Conservation (phyloP, 2,329 filamentous ascomycete genomes). For the Talaromyces pinophilus region DNA sequence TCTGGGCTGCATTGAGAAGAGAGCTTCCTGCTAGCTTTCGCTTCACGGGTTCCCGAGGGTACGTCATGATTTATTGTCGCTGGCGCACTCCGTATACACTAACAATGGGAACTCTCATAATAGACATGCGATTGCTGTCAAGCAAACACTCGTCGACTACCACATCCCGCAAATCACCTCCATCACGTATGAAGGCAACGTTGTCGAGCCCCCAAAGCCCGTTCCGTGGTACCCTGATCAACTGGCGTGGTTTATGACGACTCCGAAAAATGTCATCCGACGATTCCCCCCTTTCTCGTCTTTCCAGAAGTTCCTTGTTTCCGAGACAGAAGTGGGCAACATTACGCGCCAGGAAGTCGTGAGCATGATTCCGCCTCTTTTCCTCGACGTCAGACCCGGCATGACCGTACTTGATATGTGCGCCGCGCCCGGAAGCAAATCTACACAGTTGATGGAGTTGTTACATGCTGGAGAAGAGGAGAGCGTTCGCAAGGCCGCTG, state of each 20-base stretch:
- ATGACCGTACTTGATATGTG: slow-evolving; percentile 96
- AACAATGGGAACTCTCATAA: background rate
- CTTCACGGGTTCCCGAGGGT: slow-evolving; percentile 94
- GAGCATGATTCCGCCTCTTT: slow-evolving; percentile 95
- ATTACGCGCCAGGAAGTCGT: slow-evolving; percentile 97
- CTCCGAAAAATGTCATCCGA: slow-evolving; percentile 91
- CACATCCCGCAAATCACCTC: slow-evolving; percentile 89
- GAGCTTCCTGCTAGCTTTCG: slow-evolving; percentile 97
- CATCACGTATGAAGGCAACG: slow-evolving; percentile 79
- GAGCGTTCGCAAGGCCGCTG: slow-evolving; percentile 70
- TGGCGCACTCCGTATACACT: background rate
- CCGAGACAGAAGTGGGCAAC: slow-evolving; percentile 94
- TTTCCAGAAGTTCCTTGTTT: slow-evolving; percentile 97
- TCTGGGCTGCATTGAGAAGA: slow-evolving; percentile 79
- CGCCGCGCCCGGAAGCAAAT: slow-evolving; percentile 95
- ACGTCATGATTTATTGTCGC: slow-evolving; percentile 32
- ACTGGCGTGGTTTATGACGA: slow-evolving; percentile 97
- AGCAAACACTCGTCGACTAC: slow-evolving; percentile 80
- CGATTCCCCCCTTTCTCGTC: slow-evolving; percentile 91
- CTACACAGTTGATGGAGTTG: slow-evolving; percentile 91
- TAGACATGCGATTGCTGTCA: slow-evolving; percentile 88
- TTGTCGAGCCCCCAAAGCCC: slow-evolving; percentile 76
- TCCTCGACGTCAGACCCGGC: slow-evolving; percentile 86
- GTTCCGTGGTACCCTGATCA: slow-evolving; percentile 93
- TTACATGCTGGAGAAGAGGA: slow-evolving; percentile 91